Evolutionary conservation across 306 rosid species (phyloP).

Genomic region (Cucurbita moschata): DNA sequence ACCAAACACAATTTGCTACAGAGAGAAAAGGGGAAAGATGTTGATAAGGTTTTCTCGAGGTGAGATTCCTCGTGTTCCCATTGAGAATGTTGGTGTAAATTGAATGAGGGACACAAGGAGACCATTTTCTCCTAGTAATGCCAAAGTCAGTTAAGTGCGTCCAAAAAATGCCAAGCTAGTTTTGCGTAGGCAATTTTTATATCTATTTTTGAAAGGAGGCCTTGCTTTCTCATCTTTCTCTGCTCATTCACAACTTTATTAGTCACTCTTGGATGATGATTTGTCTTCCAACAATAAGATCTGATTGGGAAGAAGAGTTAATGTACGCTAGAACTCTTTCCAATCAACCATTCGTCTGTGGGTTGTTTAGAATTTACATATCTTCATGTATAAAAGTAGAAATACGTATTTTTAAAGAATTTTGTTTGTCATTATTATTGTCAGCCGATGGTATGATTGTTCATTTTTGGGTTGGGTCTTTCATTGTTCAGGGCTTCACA

Average conservation of each 20-base stretch:
- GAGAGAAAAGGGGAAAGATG: not conserved
- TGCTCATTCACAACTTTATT: not conserved
- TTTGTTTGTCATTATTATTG: not conserved
- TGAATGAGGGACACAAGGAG: not conserved
- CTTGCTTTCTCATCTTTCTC: not conserved
- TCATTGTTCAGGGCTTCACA: conserved; percentile 73
- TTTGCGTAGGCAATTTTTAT: not conserved
- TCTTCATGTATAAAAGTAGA: not conserved
- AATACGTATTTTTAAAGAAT: not conserved
- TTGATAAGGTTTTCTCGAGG: not conserved
- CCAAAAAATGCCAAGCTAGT: not conserved
- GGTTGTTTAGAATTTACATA: not conserved
- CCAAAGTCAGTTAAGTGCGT: not conserved
- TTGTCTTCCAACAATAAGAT: not conserved
- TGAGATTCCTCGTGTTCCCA: not conserved
- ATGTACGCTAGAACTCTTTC: not conserved
- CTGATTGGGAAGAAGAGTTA: not conserved
- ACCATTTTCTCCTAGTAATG: not conserved
- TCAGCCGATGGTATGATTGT: not conserved
- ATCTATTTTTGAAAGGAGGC: not conserved
- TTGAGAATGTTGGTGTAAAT: not conserved
- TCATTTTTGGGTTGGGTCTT: not conserved
- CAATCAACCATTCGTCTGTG: not conserved
- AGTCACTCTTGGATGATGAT: not conserved
- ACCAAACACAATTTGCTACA: not conserved